Evolutionary conservation across 2,329 filamentous ascomycete genomes (phyloP), one percentile per base, ranked within the genome.

Genomic region (Fusarium anthophilum): DNA sequence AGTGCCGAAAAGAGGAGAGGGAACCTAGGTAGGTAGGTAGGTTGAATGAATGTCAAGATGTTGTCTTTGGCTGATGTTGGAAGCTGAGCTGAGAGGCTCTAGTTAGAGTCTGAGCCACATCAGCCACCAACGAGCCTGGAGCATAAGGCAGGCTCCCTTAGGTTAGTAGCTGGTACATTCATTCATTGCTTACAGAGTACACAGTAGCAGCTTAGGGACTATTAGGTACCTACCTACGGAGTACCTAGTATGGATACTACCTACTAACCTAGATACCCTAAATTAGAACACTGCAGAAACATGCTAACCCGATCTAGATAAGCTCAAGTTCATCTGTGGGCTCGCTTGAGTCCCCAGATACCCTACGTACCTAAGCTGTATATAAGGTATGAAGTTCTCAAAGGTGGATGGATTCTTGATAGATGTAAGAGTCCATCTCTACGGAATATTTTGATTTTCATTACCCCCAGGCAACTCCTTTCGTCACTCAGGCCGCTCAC

Each of bases 61-160:
- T 44, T 73, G 56, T 55, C 30, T 74, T 62, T 54, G 43, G 50
- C 63, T 69, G 71, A 74, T 62, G 71, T 60, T 72, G 55, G 55
- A 61, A 50, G 53, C 38, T 61, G 45, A 67, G 54, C 51, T 70
- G 58, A 50, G 66, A 71, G 62, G 65, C 56, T 59, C 70, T 44
- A 65, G 64, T 69, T 47, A 65, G 64, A 74, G 57, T 74, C 74
- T 77, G 54, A 77, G 74, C 74, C 74, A 76, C 74, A 60, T 77
- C 70, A 77, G 72, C 65, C 70, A 44, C 32, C 28, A 47, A 44
- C 32, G 17, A 51, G 48, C 38, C 37, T 43, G 20, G 54, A 32
- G 38, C 26, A 32, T n/a, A 50, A 18, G 47, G 28, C 47, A 50
- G 22, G 28, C 30, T 32, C 28, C 28, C 9, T n/a, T 48, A 28